Conservation (phyloP, 257 asterid genomes). For the Asclepias syriaca region DNA sequence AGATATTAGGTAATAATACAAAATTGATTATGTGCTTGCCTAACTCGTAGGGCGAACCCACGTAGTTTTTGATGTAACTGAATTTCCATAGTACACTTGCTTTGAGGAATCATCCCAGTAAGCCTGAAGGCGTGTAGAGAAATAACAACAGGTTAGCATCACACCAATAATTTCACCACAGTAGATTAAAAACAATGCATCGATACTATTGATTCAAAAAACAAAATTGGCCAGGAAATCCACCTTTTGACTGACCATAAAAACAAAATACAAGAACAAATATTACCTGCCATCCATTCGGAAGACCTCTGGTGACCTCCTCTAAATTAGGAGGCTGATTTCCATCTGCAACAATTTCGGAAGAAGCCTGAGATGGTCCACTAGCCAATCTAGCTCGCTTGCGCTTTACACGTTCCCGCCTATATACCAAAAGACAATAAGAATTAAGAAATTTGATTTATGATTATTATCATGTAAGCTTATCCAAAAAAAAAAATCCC, state of each 20-base stretch:
- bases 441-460: neutral
- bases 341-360: slow-evolving; percentile 36
- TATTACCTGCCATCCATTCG: slow-evolving; percentile 88
- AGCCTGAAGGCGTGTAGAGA: slow-evolving; percentile 35
- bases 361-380: slow-evolving; percentile 34
- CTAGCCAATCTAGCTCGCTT: slow-evolving; percentile 57
- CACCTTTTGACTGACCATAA: neutral
- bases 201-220: neutral
- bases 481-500: neutral
- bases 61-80: slow-evolving; percentile 66
- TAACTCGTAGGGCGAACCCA: slow-evolving; percentile 65
- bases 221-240: neutral
- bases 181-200: neutral
- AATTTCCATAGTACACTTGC: slow-evolving; percentile 66
- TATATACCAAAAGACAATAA: slow-evolving; percentile 26
- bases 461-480: neutral
- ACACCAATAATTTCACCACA: too few relatives aligned
- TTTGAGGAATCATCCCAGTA: slow-evolving; percentile 81
- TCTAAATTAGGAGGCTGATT: slow-evolving; percentile 50
- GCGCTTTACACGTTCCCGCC: slow-evolving; percentile 97
- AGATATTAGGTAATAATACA: neutral
- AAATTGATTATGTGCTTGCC: neutral
- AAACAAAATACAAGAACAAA: slow-evolving; percentile 2
- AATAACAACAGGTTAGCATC: neutral
- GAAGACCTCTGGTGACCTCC: slow-evolving; percentile 68